These are phyloP conservation scores for Saprolegnia diclina DNA, from an alignment of 352 stramenopile genomes.

Conservation along the genomic window DNA sequence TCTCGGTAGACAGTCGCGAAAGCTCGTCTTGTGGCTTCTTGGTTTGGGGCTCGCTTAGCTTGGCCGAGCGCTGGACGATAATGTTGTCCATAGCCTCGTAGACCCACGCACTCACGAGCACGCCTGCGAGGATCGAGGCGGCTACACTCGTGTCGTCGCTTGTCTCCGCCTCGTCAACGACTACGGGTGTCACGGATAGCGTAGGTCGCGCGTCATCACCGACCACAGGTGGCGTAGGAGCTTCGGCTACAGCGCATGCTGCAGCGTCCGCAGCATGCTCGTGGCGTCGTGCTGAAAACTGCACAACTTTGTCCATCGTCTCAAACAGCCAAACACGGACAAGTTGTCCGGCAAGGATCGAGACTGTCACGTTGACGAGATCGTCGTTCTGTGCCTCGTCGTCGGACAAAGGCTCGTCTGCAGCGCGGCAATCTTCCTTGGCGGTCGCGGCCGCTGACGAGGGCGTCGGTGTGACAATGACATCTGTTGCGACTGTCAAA, in stretches of 20 bases:
- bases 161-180: neutral
- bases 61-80: too few relatives aligned
- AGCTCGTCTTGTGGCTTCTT: too few relatives aligned
- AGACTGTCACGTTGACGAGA: neutral
- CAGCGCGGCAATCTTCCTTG: too few relatives aligned
- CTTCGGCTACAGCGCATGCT: neutral
- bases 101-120: slow-evolving; percentile 6
- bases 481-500: neutral
- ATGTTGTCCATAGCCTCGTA: neutral
- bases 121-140: neutral
- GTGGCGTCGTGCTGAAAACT: slow-evolving; percentile 10
- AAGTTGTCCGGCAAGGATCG: slow-evolving; percentile 7
- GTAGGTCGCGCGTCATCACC: too few relatives aligned
- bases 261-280: neutral
- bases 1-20: too few relatives aligned
- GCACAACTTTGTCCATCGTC: neutral
- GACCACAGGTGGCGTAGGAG: slow-evolving; percentile 2
- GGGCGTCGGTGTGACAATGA: neutral
- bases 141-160: too few relatives aligned
- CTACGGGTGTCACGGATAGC: neutral
- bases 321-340: slow-evolving; percentile 21
- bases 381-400: neutral
- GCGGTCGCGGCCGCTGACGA: neutral
- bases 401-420: neutral
- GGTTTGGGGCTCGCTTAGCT: too few relatives aligned